phyloP scores from a whole-genome alignment of 2,329 filamentous ascomycete species.

The Coniochaeta ligniaria region DNA sequence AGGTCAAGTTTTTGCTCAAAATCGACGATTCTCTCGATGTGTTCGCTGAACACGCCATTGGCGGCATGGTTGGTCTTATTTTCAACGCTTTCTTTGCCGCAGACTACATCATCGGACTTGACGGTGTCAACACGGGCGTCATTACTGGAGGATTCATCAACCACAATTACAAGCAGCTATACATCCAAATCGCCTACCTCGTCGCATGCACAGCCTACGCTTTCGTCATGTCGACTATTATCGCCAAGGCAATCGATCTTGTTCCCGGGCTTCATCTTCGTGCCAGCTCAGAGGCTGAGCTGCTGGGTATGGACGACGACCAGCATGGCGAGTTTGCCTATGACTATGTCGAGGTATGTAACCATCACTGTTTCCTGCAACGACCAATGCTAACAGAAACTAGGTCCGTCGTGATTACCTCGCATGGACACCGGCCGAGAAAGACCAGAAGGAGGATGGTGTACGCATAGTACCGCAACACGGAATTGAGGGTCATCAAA shows the following conservation, averaged over 20 bases:
- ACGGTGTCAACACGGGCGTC: conserved; percentile 65
- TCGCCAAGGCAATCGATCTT: conserved; percentile 69
- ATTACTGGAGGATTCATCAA: conserved; percentile 64
- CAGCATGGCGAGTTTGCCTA: conserved; percentile 87
- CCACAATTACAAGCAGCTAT: conserved; percentile 66
- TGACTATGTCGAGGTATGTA: conserved; percentile 70
- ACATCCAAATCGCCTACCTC: conserved; percentile 75
- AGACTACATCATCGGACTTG: conserved; percentile 64
- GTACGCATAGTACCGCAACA: conserved; percentile 59
- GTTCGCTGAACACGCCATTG: conserved; percentile 64
- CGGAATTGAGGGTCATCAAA: conserved; percentile 63
- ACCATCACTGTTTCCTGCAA: background rate
- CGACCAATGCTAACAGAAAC: conserved; percentile 5
- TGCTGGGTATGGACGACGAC: conserved; percentile 84
- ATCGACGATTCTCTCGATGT: conserved; percentile 69
- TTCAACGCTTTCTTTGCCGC: conserved; percentile 69
- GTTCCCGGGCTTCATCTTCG: conserved; percentile 74
- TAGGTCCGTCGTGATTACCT: conserved; percentile 72
- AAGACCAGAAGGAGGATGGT: conserved; percentile 52
- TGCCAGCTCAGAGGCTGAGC: conserved; percentile 73
- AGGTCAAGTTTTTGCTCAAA: conserved; percentile 54
- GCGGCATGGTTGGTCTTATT: conserved; percentile 61
- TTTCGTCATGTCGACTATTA: conserved; percentile 65
- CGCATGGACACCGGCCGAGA: conserved; percentile 74
- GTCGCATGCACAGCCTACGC: conserved; percentile 58